Base-by-base conservation (phyloP, 2,329 filamentous ascomycete genomes). In the Diaporthe citri region DNA sequence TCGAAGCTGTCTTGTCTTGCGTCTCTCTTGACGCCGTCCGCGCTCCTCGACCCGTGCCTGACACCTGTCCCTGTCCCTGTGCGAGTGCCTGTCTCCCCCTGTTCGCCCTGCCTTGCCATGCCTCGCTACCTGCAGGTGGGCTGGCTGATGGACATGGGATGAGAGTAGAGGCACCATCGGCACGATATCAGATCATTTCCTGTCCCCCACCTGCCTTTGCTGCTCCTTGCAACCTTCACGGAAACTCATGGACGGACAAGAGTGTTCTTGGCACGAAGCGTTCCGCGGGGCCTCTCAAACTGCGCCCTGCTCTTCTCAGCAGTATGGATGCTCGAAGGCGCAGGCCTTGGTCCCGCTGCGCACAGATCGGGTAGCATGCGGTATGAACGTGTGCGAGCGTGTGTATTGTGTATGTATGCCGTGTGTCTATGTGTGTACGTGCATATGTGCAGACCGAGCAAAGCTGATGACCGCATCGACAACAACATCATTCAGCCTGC, bases 51-150 rank as follows among this genome's bases (percentile, higher is more conserved):
- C 36, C 41, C 66, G 71, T 71, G 48, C 71, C 51, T 74, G 66
- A 66, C 59, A 76, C 72, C 72, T 76, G 74, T 74, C 56, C 75
- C 62, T 46, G 31, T 57, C 56, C 73, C 56, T 59, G 72, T 70
- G 60, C 36, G n/a, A 55, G 59, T 66, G 41, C 71, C 62, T 56
- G 52, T 69, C 51, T 59, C 57, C 34, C 57, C 57, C 39, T 57
- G 52, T 52, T 46, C 69, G 52, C 74, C 62, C 46, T 72, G 34
- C 34, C 57, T 25, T 64, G 71, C 74, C 64, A 74, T 59, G 64
- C 71, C 52, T 74, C 64, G 67, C 48, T 70, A 64, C 56, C 46
- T 69, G 60, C 22, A 64, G 57, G 60, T 46, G 57, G 57, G 51
- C 56, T 71, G 66, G 55, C 51, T 55, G 41, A 66, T 57, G n/a